These are phyloP conservation scores for Cyphellophora attinorum DNA, from an alignment of 2,329 filamentous ascomycete species.

Conservation along the genomic window DNA sequence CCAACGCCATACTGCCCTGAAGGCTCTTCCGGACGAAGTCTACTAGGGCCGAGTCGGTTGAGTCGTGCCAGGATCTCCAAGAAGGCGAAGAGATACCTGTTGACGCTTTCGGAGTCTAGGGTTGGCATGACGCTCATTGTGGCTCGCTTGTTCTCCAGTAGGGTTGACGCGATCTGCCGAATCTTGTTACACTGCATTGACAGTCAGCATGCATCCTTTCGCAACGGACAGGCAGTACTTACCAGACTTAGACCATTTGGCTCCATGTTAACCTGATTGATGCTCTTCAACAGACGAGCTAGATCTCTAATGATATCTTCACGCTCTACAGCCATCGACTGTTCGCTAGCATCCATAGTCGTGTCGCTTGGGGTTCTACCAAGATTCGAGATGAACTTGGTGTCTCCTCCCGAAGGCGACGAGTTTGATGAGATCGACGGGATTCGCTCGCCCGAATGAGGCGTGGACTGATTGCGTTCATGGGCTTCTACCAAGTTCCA, in stretches of 20 bases:
- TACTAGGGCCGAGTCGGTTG: slow-evolving; percentile 44
- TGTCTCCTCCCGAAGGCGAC: slow-evolving; percentile 14
- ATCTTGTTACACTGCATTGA: slow-evolving; percentile 66
- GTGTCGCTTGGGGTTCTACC: slow-evolving; percentile 13
- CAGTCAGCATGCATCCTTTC: no score
- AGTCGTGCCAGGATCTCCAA: slow-evolving; percentile 66
- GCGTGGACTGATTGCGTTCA: slow-evolving; percentile 25
- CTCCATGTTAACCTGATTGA: slow-evolving; percentile 79
- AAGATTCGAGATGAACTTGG: slow-evolving; percentile 3
- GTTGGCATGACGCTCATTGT: slow-evolving; percentile 38
- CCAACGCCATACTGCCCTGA: slow-evolving; percentile 4
- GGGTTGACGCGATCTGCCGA: slow-evolving; percentile 69
- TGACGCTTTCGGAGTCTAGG: slow-evolving; percentile 43
- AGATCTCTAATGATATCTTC: slow-evolving; percentile 75
- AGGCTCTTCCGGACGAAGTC: slow-evolving; percentile 9
- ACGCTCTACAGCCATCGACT: slow-evolving; percentile 61
- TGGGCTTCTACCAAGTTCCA: slow-evolving; percentile 65
- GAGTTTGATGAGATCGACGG: slow-evolving; percentile 8
- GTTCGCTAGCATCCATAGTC: slow-evolving; percentile 20
- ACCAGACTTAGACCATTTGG: slow-evolving; percentile 57
- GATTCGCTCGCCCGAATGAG: slow-evolving; percentile 9
- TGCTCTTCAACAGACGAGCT: slow-evolving; percentile 62
- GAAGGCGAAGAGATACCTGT: slow-evolving; percentile 63
- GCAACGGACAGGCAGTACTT: slow-evolving; percentile 31
- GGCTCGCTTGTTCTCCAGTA: slow-evolving; percentile 54